Percentiles rank a stretch among this genome's conserved stretches.
Evolutionary conservation across 78 protist genomes (phyloP).

Genomic region (Diacronema lutheri): DNA sequence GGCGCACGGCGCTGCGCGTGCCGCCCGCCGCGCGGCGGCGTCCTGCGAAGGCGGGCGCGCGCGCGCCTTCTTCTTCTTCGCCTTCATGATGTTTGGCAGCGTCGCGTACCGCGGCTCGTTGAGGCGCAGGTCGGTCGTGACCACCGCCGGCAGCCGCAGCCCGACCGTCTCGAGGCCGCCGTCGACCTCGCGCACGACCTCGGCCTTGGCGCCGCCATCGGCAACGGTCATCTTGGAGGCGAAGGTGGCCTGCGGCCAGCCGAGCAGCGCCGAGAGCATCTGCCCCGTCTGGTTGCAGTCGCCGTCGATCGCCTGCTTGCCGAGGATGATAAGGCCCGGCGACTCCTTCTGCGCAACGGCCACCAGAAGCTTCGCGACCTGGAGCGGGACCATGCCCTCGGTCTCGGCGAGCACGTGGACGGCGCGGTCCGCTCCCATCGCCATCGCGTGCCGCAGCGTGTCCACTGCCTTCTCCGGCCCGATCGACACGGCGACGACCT

Average conservation of each 20-base stretch:
- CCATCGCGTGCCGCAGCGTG: conserved; percentile 62
- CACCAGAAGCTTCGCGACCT: conserved; percentile 83
- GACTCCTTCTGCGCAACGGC: conserved; percentile 60
- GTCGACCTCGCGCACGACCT: conserved; percentile 89
- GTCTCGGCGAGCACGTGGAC: conserved; percentile 74
- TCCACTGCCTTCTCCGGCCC: conserved; percentile 57
- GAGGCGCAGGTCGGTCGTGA: conserved; percentile 89
- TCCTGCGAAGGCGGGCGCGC: no score
- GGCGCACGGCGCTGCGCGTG: no score
- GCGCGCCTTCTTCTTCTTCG: conserved; percentile 83
- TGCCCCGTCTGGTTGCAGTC: conserved; percentile 93
- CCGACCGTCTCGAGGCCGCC: conserved; percentile 87
- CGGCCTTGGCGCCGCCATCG: conserved; percentile 3
- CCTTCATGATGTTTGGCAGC: conserved; percentile 89
- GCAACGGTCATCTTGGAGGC: conserved; percentile 67
- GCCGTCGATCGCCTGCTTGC: conserved; percentile 97
- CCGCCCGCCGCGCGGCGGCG: no score
- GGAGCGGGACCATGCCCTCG: conserved; percentile 61
- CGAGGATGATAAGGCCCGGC: conserved; percentile 42
- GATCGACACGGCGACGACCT: conserved; percentile 87
- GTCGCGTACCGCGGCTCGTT: conserved; percentile 93
- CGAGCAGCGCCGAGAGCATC: conserved; percentile 80
- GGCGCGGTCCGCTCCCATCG: conserved; percentile 95
- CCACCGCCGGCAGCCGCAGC: conserved; percentile 86
- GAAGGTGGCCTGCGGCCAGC: conserved; percentile 85